These are phyloP conservation scores for Xylaria sp. DNA, from an alignment of 2,329 filamentous ascomycete species.

Conservation along the genomic window DNA sequence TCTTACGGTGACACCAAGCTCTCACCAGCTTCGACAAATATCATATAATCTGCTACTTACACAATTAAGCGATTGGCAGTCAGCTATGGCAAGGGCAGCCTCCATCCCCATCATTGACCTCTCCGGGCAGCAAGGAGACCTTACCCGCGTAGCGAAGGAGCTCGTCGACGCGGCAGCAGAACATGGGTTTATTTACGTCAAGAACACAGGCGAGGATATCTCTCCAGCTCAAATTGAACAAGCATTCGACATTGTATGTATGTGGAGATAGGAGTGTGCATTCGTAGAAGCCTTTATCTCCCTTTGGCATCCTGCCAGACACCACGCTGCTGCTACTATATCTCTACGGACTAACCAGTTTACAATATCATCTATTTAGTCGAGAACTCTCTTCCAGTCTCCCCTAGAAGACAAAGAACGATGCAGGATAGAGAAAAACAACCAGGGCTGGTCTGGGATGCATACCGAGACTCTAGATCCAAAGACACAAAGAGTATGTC, in stretches of 20 bases:
- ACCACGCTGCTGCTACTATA: not conserved
- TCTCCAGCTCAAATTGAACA: constrained; percentile 71
- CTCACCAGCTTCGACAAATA: not conserved
- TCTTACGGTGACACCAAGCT: not conserved
- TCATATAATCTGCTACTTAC: not conserved
- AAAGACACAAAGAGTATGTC: constrained; percentile 76
- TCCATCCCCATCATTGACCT: constrained; percentile 87
- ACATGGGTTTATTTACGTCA: constrained; percentile 91
- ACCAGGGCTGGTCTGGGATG: constrained; percentile 90
- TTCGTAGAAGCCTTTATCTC: not conserved
- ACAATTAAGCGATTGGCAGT: not conserved
- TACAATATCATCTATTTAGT: constrained; percentile 57
- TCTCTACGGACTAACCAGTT: constrained; percentile 8
- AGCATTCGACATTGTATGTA: constrained; percentile 83
- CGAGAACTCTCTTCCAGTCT: constrained; percentile 76
- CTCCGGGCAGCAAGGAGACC: constrained; percentile 65
- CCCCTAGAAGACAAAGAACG: constrained; percentile 76
- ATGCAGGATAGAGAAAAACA: constrained; percentile 82
- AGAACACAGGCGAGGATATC: constrained; percentile 77
- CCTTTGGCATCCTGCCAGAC: not conserved
- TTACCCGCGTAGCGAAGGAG: constrained; percentile 68
- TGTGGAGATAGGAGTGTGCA: constrained; percentile 34
- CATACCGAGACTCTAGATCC: constrained; percentile 90
- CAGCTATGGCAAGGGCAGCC: constrained; percentile 48
- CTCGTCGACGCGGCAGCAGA: constrained; percentile 83